Percentiles rank a stretch among this genome's conserved stretches.
These are phyloP conservation scores for Rosa multiflora DNA, from an alignment of 306 rosid species.

Conservation along the genomic window DNA sequence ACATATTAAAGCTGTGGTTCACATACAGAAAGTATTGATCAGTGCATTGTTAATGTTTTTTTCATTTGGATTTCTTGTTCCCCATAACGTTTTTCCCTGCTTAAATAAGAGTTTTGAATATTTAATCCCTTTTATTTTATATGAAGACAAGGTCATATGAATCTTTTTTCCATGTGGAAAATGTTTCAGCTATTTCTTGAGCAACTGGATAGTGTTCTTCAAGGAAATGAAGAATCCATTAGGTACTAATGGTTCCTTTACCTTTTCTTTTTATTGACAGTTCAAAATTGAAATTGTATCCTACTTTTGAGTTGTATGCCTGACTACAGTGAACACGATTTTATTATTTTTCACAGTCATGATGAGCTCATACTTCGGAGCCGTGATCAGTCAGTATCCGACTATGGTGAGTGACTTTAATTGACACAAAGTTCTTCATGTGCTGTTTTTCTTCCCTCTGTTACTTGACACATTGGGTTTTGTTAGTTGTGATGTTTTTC, in stretches of 20 bases:
- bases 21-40: not conserved
- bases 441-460: constrained; percentile 27
- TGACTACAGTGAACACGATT: constrained; percentile 23
- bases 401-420: constrained; percentile 75
- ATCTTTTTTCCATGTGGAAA: constrained; percentile 28
- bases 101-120: not conserved
- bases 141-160: not conserved
- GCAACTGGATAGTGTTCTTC: constrained; percentile 94
- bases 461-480: constrained; percentile 49
- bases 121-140: not conserved
- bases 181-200: constrained; percentile 83
- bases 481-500: constrained; percentile 96
- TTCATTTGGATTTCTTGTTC: not conserved
- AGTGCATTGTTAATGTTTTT: not conserved
- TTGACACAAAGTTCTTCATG: constrained; percentile 16
- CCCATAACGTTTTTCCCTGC: not conserved
- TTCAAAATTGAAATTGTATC: constrained; percentile 23
- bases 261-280: constrained; percentile 25
- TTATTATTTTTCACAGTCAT: constrained; percentile 46
- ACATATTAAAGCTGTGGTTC: not conserved
- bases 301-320: constrained; percentile 8
- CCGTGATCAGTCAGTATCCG: constrained; percentile 89
- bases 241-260: constrained; percentile 59
- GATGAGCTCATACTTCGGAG: constrained; percentile 80
- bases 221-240: constrained; percentile 84